phyloP scores from a whole-genome alignment of 2,329 filamentous ascomycete species.

The Aspergillus fischeri region DNA sequence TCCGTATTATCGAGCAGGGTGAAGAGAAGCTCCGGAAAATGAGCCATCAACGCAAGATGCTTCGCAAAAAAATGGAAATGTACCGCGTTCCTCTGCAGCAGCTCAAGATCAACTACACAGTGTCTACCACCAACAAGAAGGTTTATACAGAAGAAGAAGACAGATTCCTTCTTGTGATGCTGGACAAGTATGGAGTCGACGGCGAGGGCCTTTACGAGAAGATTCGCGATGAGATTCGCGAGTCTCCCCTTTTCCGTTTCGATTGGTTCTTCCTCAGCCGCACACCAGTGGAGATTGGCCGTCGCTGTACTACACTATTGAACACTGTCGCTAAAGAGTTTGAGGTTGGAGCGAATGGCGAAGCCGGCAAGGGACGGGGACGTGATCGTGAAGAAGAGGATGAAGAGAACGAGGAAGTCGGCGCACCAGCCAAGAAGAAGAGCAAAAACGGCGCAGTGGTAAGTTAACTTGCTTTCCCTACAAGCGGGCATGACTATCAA shows the following conservation, averaged over 20 bases:
- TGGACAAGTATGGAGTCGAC: constrained; percentile 90
- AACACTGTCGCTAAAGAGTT: constrained; percentile 95
- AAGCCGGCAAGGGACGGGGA: constrained; percentile 61
- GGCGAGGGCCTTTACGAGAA: constrained; percentile 85
- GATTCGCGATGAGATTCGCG: constrained; percentile 95
- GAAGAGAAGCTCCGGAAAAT: constrained; percentile 86
- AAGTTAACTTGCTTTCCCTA: constrained; percentile 31
- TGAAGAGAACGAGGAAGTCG: constrained; percentile 75
- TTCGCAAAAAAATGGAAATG: constrained; percentile 91
- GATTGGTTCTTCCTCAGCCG: constrained; percentile 99
- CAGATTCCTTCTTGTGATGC: constrained; percentile 85
- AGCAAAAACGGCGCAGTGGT: constrained; percentile 85
- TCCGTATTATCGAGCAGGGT: constrained; percentile 85
- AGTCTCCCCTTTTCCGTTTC: constrained; percentile 91
- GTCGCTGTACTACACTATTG: constrained; percentile 88
- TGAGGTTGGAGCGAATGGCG: constrained; percentile 62
- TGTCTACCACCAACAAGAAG: constrained; percentile 99
- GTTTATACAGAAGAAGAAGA: constrained; percentile 99
- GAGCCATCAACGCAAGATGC: constrained; percentile 86
- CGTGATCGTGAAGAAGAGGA: constrained; percentile 70
- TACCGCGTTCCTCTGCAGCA: constrained; percentile 97
- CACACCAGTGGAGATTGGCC: constrained; percentile 85
- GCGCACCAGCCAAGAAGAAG: constrained; percentile 91
- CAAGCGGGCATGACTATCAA: background rate
- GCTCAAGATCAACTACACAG: constrained; percentile 97